phyloP scores from a whole-genome alignment of 768 basidiomycete species.

The Suillus tomentosus region DNA sequence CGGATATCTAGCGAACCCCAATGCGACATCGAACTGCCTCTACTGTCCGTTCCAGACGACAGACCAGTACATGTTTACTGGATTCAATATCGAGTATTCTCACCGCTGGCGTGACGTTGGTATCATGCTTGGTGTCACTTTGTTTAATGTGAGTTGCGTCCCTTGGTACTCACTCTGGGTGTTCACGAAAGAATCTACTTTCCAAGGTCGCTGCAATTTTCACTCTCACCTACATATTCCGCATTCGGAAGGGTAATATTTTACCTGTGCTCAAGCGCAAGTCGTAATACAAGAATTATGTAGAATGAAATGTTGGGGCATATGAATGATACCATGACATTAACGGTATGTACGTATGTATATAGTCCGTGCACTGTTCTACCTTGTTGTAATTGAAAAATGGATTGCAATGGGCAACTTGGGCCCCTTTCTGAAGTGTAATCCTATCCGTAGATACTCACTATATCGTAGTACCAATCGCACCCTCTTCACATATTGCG shows the following conservation, averaged over 20 bases:
- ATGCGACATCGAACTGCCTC: constrained; percentile 40
- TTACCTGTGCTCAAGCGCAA: not conserved
- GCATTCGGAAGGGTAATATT: constrained; percentile 25
- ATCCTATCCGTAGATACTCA: not conserved
- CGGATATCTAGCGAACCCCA: constrained; percentile 50
- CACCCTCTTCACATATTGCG: not conserved
- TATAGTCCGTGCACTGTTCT: not conserved
- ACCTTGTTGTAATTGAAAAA: not conserved
- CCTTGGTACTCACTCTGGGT: not conserved
- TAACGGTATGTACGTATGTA: not conserved
- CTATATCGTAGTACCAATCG: not conserved
- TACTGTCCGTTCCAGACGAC: constrained; percentile 62
- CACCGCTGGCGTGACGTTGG: constrained; percentile 52
- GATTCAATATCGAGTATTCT: constrained; percentile 63
- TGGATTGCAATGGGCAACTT: not conserved
- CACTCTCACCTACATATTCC: constrained; percentile 32
- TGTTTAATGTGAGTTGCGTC: constrained; percentile 43
- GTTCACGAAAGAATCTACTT: not conserved
- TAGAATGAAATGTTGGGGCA: not conserved
- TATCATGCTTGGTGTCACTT: constrained; percentile 43
- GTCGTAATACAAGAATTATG: not conserved
- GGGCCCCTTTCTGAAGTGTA: not conserved
- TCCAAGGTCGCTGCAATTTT: constrained; percentile 32
- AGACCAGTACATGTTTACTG: constrained; percentile 45
- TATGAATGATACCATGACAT: not conserved